These are phyloP conservation scores for Papiliotrema laurentii DNA, from an alignment of 1,284 basidiomycete species.

Conservation along the genomic window DNA sequence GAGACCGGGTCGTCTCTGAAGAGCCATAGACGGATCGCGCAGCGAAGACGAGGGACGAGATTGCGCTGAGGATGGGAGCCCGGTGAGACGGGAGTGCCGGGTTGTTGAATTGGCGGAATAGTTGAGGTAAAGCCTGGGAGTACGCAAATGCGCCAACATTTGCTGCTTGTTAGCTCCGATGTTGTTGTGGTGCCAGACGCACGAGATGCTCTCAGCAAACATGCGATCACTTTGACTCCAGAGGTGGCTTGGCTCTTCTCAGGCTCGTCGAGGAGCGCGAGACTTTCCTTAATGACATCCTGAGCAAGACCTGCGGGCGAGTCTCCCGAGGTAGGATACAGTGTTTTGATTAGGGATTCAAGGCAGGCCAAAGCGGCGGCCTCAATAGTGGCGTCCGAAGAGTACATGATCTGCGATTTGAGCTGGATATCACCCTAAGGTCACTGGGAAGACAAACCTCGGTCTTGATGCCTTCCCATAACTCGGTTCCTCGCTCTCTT, in stretches of 20 bases:
- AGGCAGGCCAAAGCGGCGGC: conserved; percentile 65
- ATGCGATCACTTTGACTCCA: conserved; percentile 73
- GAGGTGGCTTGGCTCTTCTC: conserved; percentile 86
- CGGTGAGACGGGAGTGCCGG: conserved; percentile 73
- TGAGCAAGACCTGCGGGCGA: conserved; percentile 58
- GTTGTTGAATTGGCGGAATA: conserved; percentile 69
- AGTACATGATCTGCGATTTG: conserved; percentile 74
- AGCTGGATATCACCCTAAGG: no score
- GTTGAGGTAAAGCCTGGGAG: conserved; percentile 63
- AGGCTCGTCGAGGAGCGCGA: conserved; percentile 72
- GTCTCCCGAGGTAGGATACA: conserved; percentile 55
- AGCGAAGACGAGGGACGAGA: conserved; percentile 48
- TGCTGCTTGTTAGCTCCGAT: conserved; percentile 51
- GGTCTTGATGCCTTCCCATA: conserved; percentile 83
- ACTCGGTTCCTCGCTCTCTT: conserved; percentile 61
- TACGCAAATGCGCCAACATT: conserved; percentile 66
- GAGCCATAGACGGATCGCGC: conserved; percentile 39
- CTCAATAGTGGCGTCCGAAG: conserved; percentile 70
- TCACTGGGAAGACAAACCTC: conserved; percentile 57
- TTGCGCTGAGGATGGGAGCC: conserved; percentile 62
- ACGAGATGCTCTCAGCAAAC: conserved; percentile 72
- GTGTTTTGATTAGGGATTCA: conserved; percentile 65
- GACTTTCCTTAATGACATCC: conserved; percentile 72
- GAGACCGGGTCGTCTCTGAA: conserved; percentile 22
- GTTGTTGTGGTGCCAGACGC: conserved; percentile 32